These are phyloP conservation scores for Lecanoromycetidae sp. DNA, from an alignment of 2,329 filamentous ascomycete genomes.

Conservation along the genomic window DNA sequence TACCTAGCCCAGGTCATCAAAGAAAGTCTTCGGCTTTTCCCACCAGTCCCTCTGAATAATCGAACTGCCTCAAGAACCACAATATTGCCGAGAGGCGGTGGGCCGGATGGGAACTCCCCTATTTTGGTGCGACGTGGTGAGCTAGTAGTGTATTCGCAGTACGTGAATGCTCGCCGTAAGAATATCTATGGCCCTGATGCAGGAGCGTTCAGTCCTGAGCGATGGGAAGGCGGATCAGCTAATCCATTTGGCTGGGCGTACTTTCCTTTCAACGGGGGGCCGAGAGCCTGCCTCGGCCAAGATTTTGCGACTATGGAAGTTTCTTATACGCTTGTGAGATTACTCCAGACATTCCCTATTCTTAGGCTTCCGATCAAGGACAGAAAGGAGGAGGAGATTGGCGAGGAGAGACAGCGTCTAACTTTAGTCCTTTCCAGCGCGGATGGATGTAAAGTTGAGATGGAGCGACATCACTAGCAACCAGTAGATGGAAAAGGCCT, in stretches of 20 bases:
- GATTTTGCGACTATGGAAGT: conserved; percentile 24
- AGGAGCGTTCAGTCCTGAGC: conserved; percentile 27
- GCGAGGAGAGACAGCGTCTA: conserved; percentile 12
- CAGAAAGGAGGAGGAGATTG: conserved; percentile 1
- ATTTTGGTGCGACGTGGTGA: conserved; percentile 24
- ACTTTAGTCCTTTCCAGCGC: conserved; percentile 14
- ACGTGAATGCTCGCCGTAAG: conserved; percentile 29
- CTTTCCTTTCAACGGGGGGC: conserved; percentile 21
- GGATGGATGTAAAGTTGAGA: conserved; percentile 15
- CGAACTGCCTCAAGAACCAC: conserved; percentile 20
- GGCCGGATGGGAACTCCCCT: conserved; percentile 21
- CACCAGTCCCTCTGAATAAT: conserved; percentile 23
- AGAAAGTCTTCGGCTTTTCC: conserved; percentile 20
- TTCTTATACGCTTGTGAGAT: conserved; percentile 20
- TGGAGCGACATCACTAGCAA: too few relatives aligned
- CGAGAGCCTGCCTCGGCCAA: conserved; percentile 20
- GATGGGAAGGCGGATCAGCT: conserved; percentile 23
- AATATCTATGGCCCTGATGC: conserved; percentile 40
- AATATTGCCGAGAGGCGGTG: conserved; percentile 24
- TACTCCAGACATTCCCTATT: conserved; percentile 19
- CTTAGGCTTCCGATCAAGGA: conserved; percentile 8
- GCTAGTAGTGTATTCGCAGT: conserved; percentile 22
- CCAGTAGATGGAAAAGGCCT: too few relatives aligned
- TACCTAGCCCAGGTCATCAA: conserved; percentile 14
- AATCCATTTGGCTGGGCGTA: conserved; percentile 17